Base-by-base conservation (phyloP, 495 filamentous ascomycete species). In the Penicillium lividum region DNA sequence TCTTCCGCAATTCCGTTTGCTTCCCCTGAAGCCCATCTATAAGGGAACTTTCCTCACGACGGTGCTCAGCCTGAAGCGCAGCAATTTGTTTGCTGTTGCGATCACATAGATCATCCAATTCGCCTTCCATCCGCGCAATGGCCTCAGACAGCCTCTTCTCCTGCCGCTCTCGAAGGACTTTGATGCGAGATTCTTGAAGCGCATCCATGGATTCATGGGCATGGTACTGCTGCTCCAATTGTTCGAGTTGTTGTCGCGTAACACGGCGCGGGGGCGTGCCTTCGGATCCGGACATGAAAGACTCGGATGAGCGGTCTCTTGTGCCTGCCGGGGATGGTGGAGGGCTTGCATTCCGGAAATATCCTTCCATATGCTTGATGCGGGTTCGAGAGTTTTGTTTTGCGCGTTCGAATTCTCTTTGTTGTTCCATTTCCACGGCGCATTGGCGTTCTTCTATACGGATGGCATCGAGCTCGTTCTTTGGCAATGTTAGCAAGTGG, bases 351-450 rank as follows among this genome's bases (percentile, higher is more conserved):
- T 82, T 86, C 57, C 82, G 79, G 69, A 88, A 88, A 64, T 90
- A 92, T 3, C 85, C 86, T 67, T 91, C 89, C 89, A 92, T 91
- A 57, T 92, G 82, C 64, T 84, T 84, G 34, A 92, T 82, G 42
- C 87, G 85, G 16, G 88, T 85, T n/a, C 80, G 72, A 5, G 89
- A 84, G 58, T 84, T 86, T 51, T 77, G 73, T 56, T 80, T 80
- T 9, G 76, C 74, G 11, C 68, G 68, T 22, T 90, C 83, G 48
- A 91, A 86, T 10, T 79, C 75, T 15, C 71, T 79, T 9, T 85
- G 79, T 28, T 87, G 80, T 47, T 79, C 73, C 56, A 90, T 85
- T 73, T 92, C 89, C 3, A 84, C 83, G n/a, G 80, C 77, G 13
- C 91, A 81, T 67, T 92, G 89, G 10, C 87, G 81, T 63, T 91